A percentile compares a stretch with the other conserved stretches of the same genome.
Conservation (phyloP, 106 monocot species). For the Dioscorea zingiberensis region DNA sequence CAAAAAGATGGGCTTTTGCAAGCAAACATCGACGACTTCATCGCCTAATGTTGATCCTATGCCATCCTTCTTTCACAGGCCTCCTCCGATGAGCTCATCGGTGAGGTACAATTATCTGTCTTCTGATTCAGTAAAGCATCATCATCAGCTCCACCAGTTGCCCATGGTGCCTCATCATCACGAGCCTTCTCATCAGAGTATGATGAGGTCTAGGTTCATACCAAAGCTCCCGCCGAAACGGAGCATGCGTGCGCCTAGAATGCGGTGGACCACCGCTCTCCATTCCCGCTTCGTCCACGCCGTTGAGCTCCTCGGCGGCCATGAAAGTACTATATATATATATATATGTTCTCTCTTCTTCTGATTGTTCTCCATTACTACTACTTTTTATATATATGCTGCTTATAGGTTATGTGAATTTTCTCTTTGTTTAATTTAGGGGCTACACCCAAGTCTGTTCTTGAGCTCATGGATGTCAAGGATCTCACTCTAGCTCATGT, state of each 20-base stretch:
- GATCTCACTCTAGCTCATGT: conserved; percentile 87
- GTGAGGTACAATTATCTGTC: conserved; percentile 15
- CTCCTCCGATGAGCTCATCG: conserved; percentile 2
- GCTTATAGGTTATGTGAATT: not conserved
- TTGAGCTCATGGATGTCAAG: conserved; percentile 73
- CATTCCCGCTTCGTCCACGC: conserved; percentile 69
- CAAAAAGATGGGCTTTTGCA: conserved; percentile 17
- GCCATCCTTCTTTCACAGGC: not conserved
- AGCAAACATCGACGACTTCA: conserved; percentile 8
- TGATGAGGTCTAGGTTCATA: conserved; percentile 40
- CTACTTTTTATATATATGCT: not conserved
- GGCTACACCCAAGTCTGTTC: conserved; percentile 55
- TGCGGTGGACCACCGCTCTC: conserved; percentile 69
- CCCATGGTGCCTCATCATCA: not conserved
- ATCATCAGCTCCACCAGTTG: conserved; percentile 21
- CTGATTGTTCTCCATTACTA: not conserved
- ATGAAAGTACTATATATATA: conserved; percentile 38
- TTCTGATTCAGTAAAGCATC: conserved; percentile 10
- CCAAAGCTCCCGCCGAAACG: conserved; percentile 52
- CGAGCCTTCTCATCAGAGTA: not conserved
- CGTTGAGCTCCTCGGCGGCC: conserved; percentile 69
- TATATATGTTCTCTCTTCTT: not conserved
- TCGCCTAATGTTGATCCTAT: conserved; percentile 4
- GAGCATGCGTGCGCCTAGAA: conserved; percentile 60
- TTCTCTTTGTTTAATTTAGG: conserved; percentile 12